Percentiles rank a stretch among this genome's conserved stretches.
These are phyloP conservation scores for Isoetes taiwanensis DNA, from an alignment of 75 land plant genomes.

Conservation along the genomic window DNA sequence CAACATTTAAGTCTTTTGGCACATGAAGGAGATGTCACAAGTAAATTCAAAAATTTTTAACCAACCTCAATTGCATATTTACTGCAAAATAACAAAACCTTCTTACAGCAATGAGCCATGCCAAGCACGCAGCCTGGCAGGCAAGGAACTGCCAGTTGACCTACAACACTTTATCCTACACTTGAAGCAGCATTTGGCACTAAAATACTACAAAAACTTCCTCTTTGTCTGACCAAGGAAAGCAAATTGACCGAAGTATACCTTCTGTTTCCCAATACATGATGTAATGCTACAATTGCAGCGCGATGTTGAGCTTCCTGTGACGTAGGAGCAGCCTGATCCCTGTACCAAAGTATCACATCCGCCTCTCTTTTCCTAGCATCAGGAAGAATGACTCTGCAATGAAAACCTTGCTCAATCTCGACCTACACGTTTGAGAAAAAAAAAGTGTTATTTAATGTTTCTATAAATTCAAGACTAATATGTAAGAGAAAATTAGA, in stretches of 20 bases:
- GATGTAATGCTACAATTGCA: constrained; percentile 18
- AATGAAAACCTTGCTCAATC: constrained; percentile 24
- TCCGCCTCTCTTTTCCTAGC: constrained; percentile 25
- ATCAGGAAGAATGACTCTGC: constrained; percentile 27
- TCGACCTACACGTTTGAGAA: constrained; percentile 15
- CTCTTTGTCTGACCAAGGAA: too few relatives aligned
- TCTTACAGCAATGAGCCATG: too few relatives aligned
- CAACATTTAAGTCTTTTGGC: too few relatives aligned
- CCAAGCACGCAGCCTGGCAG: too few relatives aligned
- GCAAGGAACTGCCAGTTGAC: too few relatives aligned
- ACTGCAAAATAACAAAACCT: too few relatives aligned
- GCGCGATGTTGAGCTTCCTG: constrained; percentile 27
- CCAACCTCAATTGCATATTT: too few relatives aligned
- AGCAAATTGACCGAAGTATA: too few relatives aligned
- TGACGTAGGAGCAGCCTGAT: constrained; percentile 7
- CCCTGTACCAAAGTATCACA: constrained; percentile 23
- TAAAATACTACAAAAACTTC: not conserved
- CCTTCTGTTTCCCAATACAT: constrained; percentile 29
- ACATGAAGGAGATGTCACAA: too few relatives aligned
- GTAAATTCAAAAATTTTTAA: too few relatives aligned
- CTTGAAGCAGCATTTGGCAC: too few relatives aligned
- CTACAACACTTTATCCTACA: too few relatives aligned
- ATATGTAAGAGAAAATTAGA: not conserved
- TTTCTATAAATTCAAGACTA: not conserved
- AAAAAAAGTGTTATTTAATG: not conserved